Conservation (phyloP, 208 protist genomes). For the Vickermania ingenoplastis region DNA sequence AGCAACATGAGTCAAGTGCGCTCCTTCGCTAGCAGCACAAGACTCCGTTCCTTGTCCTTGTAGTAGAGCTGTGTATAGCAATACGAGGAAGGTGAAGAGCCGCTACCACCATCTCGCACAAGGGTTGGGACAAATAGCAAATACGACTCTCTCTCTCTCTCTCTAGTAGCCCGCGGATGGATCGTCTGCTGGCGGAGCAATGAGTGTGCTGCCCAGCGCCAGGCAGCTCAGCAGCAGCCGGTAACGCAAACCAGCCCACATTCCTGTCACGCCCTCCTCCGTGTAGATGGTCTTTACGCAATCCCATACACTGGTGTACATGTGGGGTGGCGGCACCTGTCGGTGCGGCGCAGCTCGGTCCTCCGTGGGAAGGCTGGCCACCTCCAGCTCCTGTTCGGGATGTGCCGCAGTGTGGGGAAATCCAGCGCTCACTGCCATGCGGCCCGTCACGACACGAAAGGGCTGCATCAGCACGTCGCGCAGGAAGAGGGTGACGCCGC, state of each 20-base stretch:
- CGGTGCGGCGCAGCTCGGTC: background rate
- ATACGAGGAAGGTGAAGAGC: too few species aligned
- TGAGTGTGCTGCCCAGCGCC: background rate
- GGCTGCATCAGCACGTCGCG: constrained; percentile 2
- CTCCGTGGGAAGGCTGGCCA: constrained; percentile 36
- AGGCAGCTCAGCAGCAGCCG: constrained; percentile 8
- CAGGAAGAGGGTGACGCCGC: background rate
- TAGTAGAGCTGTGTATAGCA: too few species aligned
- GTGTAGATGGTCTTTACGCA: constrained; percentile 55
- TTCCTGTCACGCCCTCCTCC: constrained; percentile 59
- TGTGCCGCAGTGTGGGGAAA: constrained; percentile 20
- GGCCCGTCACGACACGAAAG: constrained; percentile 2
- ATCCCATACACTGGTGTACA: constrained; percentile 47
- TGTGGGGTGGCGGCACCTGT: constrained; percentile 5
- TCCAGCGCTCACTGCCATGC: background rate
- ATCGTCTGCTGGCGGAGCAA: background rate
- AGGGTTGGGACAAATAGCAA: too few species aligned
- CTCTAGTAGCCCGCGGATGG: too few species aligned
- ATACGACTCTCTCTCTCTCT: too few species aligned
- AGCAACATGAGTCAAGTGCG: too few species aligned
- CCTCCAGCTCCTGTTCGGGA: constrained; percentile 65
- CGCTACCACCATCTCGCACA: too few species aligned
- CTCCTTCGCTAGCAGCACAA: too few species aligned
- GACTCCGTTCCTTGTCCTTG: too few species aligned
- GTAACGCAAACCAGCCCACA: constrained; percentile 46